Percentiles rank a stretch among this genome's conserved stretches.
Evolutionary conservation across 257 asterid genomes (phyloP).

Genomic region (Parsonsia alboflavescens): DNA sequence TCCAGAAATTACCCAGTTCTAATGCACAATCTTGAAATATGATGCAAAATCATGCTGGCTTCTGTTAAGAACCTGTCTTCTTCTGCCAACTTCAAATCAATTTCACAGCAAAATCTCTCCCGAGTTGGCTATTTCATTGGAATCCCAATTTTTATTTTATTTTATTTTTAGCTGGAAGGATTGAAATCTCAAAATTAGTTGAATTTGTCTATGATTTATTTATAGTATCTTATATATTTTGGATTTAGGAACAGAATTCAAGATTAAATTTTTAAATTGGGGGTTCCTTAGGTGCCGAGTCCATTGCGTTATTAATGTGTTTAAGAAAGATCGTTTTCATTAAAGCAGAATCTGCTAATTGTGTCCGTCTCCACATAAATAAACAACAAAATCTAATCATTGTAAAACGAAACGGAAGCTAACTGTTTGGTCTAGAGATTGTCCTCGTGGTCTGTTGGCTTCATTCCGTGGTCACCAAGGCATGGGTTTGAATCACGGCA

Average conservation of each 20-base stretch:
- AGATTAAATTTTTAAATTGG: too few species aligned
- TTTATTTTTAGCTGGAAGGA: too few species aligned
- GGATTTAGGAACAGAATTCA: too few species aligned
- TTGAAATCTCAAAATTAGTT: too few species aligned
- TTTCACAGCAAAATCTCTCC: not conserved
- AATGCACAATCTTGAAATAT: not conserved
- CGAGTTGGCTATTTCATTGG: not conserved
- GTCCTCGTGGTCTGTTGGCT: not conserved
- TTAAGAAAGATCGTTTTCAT: not conserved
- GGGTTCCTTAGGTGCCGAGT: not conserved
- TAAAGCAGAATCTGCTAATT: not conserved
- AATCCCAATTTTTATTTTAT: not conserved
- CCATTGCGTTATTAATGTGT: not conserved
- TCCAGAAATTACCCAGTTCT: not conserved
- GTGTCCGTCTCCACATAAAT: not conserved
- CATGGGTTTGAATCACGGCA: not conserved
- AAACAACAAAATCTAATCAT: not conserved
- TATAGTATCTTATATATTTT: too few species aligned
- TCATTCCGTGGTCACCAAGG: not conserved
- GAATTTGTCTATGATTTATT: too few species aligned
- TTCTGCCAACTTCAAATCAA: not conserved
- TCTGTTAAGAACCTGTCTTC: not conserved
- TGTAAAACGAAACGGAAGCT: not conserved
- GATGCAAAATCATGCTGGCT: not conserved
- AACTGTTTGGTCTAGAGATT: not conserved